Conservation (phyloP, 768 basidiomycete species). For the Boletus huronensis region DNA sequence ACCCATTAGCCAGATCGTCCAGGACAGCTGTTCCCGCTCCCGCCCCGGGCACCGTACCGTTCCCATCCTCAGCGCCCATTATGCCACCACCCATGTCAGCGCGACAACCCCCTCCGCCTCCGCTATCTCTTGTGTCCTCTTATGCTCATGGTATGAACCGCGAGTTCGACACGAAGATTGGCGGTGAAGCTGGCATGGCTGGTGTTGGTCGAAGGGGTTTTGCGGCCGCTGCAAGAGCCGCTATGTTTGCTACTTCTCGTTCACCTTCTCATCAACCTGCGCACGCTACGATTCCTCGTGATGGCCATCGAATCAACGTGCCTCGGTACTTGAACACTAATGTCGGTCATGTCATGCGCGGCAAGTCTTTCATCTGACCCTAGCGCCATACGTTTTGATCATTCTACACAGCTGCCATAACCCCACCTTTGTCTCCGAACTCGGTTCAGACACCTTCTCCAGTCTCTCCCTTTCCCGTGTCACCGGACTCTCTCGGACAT, state of each 20-base stretch:
- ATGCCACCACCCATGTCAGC: constrained; percentile 2
- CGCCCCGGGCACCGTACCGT: constrained; percentile 9
- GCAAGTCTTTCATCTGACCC: constrained; percentile 15
- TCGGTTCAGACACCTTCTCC: constrained; percentile 33
- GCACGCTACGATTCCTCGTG: background rate
- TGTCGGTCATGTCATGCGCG: constrained; percentile 31
- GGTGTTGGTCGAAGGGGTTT: constrained; percentile 87
- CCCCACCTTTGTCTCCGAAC: constrained; percentile 35
- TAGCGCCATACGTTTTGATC: constrained; percentile 5
- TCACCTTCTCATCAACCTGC: constrained; percentile 10
- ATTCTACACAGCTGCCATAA: constrained; percentile 23
- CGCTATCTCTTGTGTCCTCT: constrained; percentile 9
- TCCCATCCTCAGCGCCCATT: constrained; percentile 11
- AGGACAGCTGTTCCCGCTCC: constrained; percentile 11
- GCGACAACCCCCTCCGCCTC: constrained; percentile 22
- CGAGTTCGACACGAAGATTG: constrained; percentile 65
- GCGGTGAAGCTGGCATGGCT: constrained; percentile 84
- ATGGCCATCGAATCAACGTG: constrained; percentile 31
- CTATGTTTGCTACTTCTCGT: constrained; percentile 38
- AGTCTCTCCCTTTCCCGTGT: constrained; percentile 29
- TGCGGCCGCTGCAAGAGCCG: constrained; percentile 65
- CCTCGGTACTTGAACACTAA: constrained; percentile 49
- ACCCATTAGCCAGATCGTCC: constrained; percentile 3
- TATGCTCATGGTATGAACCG: constrained; percentile 12
- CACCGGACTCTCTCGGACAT: constrained; percentile 23